These are phyloP conservation scores for Paraphoma sp. DNA, from an alignment of 2,329 filamentous ascomycete species.

Conservation along the genomic window DNA sequence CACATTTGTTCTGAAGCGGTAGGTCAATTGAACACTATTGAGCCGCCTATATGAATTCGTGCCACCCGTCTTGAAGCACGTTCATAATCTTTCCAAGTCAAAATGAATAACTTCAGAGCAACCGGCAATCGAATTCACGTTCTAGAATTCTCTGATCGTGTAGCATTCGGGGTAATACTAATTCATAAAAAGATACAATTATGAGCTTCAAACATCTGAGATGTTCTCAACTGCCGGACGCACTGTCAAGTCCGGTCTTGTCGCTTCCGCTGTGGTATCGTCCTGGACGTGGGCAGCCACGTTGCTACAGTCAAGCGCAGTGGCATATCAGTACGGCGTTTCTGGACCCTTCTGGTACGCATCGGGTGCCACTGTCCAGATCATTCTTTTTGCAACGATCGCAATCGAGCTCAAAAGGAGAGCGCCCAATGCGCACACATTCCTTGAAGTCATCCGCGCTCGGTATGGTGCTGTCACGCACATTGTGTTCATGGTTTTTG, in stretches of 20 bases:
- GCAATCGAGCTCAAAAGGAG: constrained; percentile 89
- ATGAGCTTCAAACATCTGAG: constrained; percentile 87
- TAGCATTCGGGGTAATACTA: not conserved
- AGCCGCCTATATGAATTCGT: too few species aligned
- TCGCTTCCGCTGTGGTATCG: constrained; percentile 87
- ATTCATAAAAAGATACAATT: constrained; percentile 60
- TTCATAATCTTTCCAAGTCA: not conserved
- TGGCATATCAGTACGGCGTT: constrained; percentile 80
- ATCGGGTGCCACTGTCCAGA: constrained; percentile 58
- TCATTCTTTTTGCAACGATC: constrained; percentile 86
- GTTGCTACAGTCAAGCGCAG: constrained; percentile 77
- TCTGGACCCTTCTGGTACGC: constrained; percentile 73
- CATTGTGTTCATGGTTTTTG: constrained; percentile 81
- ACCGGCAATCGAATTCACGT: too few species aligned
- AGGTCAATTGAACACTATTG: not conserved
- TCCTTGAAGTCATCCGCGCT: constrained; percentile 82
- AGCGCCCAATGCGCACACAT: constrained; percentile 85
- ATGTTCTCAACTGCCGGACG: constrained; percentile 91
- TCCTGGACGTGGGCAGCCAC: constrained; percentile 95
- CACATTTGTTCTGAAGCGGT: constrained; percentile 69
- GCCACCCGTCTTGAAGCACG: not conserved
- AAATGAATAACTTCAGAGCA: too few species aligned
- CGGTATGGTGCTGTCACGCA: constrained; percentile 79
- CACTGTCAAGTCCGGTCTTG: constrained; percentile 86
- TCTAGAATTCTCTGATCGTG: too few species aligned